Evolutionary conservation across 805 yeast species (phyloP).

Genomic region (Ogataea populi-albae): DNA sequence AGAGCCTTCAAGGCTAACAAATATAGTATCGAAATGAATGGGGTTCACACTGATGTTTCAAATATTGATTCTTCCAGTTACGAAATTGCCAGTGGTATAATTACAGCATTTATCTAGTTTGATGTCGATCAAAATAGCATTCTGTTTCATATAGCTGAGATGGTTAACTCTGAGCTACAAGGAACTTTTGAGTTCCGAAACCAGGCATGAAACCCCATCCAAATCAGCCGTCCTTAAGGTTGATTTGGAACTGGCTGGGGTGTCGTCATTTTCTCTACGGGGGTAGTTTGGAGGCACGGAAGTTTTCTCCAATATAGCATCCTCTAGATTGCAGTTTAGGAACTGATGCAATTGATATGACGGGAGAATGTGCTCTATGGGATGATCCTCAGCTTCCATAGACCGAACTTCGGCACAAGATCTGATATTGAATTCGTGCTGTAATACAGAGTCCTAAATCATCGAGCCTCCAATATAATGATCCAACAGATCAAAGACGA

Average conservation of each 20-base stretch:
- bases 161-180: conserved; percentile 14
- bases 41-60: conserved; percentile 16
- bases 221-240: background rate
- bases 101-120: conserved; percentile 20
- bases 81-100: conserved; percentile 12
- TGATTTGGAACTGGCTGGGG: background rate
- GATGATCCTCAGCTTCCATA: too few species aligned
- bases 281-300: conserved; percentile 13
- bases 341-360: conserved; percentile 19
- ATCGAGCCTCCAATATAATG: too few species aligned
- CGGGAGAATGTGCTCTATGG: conserved; percentile 29
- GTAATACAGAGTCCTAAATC: too few species aligned
- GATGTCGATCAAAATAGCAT: conserved; percentile 29
- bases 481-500: too few species aligned
- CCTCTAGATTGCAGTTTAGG: conserved; percentile 15
- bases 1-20: conserved; percentile 43
- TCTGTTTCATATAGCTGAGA: conserved; percentile 10
- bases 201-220: conserved; percentile 3
- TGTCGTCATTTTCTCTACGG: background rate
- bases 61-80: conserved; percentile 15
- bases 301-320: conserved; percentile 10
- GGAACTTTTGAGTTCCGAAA: conserved; percentile 10
- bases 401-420: too few species aligned
- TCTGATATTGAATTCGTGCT: too few species aligned
- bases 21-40: conserved; percentile 42